These are phyloP conservation scores for Castanea sativa DNA, from an alignment of 306 rosid genomes.

Conservation along the genomic window DNA sequence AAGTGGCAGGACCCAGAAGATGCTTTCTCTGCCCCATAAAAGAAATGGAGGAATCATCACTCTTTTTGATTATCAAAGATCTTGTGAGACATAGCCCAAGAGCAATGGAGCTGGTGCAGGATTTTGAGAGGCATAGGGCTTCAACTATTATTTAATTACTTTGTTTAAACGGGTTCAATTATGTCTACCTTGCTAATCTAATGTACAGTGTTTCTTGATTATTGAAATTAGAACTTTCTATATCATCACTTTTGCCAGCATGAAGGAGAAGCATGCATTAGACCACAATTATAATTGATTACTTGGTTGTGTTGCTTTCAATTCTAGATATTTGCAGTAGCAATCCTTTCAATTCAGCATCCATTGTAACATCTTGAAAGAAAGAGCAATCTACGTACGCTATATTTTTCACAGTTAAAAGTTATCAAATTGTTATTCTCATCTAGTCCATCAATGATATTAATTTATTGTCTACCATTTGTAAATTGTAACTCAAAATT, in stretches of 20 bases:
- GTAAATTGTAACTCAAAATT: too few relatives aligned
- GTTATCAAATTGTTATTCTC: too few relatives aligned
- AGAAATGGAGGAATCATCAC: background rate
- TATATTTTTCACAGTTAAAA: too few relatives aligned
- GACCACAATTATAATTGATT: background rate
- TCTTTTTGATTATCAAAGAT: background rate
- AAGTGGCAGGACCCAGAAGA: conserved; percentile 55
- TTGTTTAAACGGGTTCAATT: background rate
- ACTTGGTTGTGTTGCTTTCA: background rate
- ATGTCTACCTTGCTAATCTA: background rate
- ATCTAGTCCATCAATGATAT: too few relatives aligned
- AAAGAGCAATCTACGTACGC: too few relatives aligned
- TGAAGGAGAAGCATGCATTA: background rate
- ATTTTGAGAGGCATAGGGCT: background rate
- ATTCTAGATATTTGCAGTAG: background rate
- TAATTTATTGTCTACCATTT: too few relatives aligned
- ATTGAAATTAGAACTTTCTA: background rate
- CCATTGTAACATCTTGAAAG: background rate
- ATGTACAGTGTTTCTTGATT: background rate
- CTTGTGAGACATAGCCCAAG: background rate
- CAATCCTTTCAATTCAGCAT: background rate
- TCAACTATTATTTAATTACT: background rate
- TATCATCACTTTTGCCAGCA: background rate
- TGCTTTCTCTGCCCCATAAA: conserved; percentile 55
- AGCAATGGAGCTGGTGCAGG: background rate